Base-by-base conservation (phyloP, 2,329 filamentous ascomycete genomes). In the Eutypa lata region DNA sequence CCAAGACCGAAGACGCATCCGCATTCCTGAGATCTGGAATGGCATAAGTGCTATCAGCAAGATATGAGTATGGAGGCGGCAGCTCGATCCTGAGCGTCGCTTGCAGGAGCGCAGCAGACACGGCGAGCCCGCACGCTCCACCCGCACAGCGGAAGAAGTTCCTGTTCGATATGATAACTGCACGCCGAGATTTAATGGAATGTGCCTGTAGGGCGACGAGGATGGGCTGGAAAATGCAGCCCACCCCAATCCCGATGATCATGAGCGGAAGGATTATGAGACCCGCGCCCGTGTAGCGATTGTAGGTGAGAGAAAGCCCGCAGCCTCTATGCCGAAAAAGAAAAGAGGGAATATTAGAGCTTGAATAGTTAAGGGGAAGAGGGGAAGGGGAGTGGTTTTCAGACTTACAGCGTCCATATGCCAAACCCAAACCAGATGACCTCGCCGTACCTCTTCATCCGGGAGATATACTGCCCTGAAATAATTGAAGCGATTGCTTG, bases 61-160 rank as follows among this genome's bases (percentile, higher is more conserved):
- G 55, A 49, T 63, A 53, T 2, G 47, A 47, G 35, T 61, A 68
- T 16, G 59, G 55, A 6, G 51, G 2, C 1, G 68, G 68, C 18
- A 71, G 56, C 2, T 59, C 57, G 0, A 55, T 55, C 21, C 63
- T 54, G 14, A 71, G 52, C 2, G 62, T 57, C 2, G 65, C 66
- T 47, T 71, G 70, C 10, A 72, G 58, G 2, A 84, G 68, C 2
- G 80, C 79, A 1, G 80, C 81, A 0, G 78, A 81, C 8, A 85
- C 69, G 0, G 81, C 82, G 0, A 87, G 73, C 0, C 83, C 83
- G 14, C 77, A 73, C 1, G 82, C 73, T 22, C 82, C 83, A 10
- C 84, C 83, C 3, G 82, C 69, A 46, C 77, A 79, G 7, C 84
- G 77, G 54, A 86, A 74, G 62, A 87, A 87, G 58, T 87, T 87